Evolutionary conservation across 257 asterid species (phyloP), one percentile per base, ranked within the genome.

Genomic region (Lithospermum erythrorhizon): DNA sequence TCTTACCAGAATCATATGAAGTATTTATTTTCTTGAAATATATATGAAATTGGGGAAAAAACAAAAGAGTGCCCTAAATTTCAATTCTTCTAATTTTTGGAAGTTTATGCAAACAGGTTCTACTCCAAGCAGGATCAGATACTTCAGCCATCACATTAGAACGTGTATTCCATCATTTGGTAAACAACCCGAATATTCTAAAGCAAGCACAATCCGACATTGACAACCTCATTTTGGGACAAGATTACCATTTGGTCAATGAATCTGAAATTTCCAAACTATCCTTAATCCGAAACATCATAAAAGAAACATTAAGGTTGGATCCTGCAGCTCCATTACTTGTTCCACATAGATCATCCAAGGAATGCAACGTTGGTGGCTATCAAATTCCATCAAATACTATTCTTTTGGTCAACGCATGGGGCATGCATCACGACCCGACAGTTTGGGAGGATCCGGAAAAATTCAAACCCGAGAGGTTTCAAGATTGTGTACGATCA

Each of bases 401-500:
- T 13, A 72, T 81, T 60, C 27, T 86, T 14, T 45, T 89, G 24
- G 82, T 86, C 53, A 89, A 89, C 56, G 24, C 56, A 6, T 86
- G 89, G 95, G 87, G 81, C 55, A 79, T 86, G 57, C 97, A 89
- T 0, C 73, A 69, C 20, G 86, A 81, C 62, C 83, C 91, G 9
- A 62, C 72, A 29, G 55, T 73, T 37, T 84, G 95, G 94, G 80
- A 66, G 3, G 77, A 79, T 3, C 89, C 95, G 0, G 57, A 62
- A 22, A 29, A 62, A 59, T 89, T 89, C 64, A 70, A 19, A 57
- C 97, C 97, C 0, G 83, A 82, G 14, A 86, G 95, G 61, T 84
- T 82, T 21, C 22, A 67, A 4, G 57, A 53, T 22, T 7, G 24
- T 3, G 66, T 57, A 3, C 59, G 5, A 20, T 3, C 15, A 17